Evolutionary conservation across 176 grass and related monocot species (phyloP), one percentile per base, ranked within the genome.

Genomic region (Lolium multiflorum): DNA sequence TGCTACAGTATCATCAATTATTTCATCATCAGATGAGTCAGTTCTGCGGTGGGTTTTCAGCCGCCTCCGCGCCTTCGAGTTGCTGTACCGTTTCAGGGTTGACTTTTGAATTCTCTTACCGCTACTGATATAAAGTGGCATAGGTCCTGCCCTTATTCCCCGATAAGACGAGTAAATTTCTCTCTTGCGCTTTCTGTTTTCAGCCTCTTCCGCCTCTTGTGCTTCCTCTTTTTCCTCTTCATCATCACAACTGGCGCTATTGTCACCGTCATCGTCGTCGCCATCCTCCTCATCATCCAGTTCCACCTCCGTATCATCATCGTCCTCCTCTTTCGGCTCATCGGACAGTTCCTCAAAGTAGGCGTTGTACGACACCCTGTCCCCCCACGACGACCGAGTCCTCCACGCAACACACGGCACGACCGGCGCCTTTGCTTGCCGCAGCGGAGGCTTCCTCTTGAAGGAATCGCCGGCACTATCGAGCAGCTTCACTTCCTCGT

Each of bases 331-430:
- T 69, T 91, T 75, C 11, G 89, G 85, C 61, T 98, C 95, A 72
- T 98, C 95, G 52, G 89, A 91, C 59, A 93, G 69, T 43, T 64
- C 80, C 75, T 92, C 71, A 78, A 98, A 95, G 76, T 95, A 98
- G 2, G 89, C 71, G 41, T 84, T 85, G 62, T 98, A 98, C 11
- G 89, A 98, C 84, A 90, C 8, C 61, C 93, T 95, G 35, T 90
- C 89, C 13, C 93, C 89, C 82, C 83, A 80, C 0, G 54, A 84
- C 55, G 89, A 93, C 54, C 91, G 87, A 61, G 92, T 95, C 74
- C 92, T 92, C 91, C 90, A 92, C 73, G 90, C 92, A 80, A 97
- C 87, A 84, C 88, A 97, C 66, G 92, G 80, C 57, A 86, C 21
- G 24, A 82, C 64, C 52, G 66, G 51, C 70, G 64, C 58, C 82